Percentiles rank a stretch among this genome's conserved stretches.
Evolutionary conservation across 345 rosid genomes (phyloP).

Genomic region (Geranium rotundifolium): DNA sequence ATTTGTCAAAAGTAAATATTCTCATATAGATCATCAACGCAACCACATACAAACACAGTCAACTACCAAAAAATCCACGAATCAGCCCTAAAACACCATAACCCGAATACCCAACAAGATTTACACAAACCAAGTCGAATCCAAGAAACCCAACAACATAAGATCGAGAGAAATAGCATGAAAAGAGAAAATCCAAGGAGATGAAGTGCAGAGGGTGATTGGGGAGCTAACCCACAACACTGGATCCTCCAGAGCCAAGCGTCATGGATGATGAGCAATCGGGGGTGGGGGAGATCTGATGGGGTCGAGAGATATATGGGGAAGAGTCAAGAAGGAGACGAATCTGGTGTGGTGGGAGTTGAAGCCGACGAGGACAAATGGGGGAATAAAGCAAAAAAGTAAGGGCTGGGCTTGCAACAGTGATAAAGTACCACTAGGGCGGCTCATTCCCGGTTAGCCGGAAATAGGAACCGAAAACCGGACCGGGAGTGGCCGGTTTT

Average conservation of each 20-base stretch:
- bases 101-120: constrained; percentile 4
- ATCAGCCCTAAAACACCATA: constrained; percentile 2
- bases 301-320: constrained; percentile 1
- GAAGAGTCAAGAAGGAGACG: not conserved
- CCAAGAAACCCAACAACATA: constrained; percentile 18
- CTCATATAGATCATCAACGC: not conserved
- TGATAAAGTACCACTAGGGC: too few species aligned
- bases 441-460: too few species aligned
- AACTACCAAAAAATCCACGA: constrained; percentile 1
- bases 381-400: constrained; percentile 4
- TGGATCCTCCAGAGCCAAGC: constrained; percentile 85
- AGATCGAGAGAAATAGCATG: not conserved
- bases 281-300: constrained; percentile 33
- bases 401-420: too few species aligned
- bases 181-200: not conserved
- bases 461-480: too few species aligned
- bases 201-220: not conserved
- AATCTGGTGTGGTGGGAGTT: constrained; percentile 14
- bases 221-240: constrained; percentile 55
- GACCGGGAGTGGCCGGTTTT: too few species aligned
- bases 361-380: constrained; percentile 9
- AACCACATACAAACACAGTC: not conserved
- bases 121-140: not conserved
- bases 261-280: constrained; percentile 33
- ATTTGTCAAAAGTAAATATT: not conserved